phyloP scores from a whole-genome alignment of 1,284 basidiomycete species.

The Testicularia cyperi region DNA sequence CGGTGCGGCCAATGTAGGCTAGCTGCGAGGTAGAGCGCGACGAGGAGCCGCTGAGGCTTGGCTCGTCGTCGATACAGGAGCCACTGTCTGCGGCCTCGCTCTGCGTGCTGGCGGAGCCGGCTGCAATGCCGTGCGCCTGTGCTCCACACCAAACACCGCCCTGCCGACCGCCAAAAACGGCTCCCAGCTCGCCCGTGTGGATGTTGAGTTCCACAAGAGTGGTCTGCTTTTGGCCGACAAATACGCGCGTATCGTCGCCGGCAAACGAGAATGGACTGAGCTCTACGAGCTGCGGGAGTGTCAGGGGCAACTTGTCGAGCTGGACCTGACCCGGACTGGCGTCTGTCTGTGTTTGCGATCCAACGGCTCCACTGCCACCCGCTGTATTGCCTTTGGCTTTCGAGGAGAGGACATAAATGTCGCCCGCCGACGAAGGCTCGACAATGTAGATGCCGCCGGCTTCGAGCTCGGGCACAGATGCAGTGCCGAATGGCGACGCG shows the following conservation, averaged over 20 bases:
- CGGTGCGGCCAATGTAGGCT: constrained; percentile 51
- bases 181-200: constrained; percentile 77
- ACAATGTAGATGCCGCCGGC: constrained; percentile 80
- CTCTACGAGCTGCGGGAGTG: constrained; percentile 82
- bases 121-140: constrained; percentile 18
- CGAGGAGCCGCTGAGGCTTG: constrained; percentile 22
- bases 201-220: constrained; percentile 77
- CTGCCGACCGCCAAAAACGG: constrained; percentile 66
- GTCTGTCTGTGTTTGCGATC: constrained; percentile 8
- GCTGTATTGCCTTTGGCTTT: background rate
- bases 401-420: constrained; percentile 77
- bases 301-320: constrained; percentile 75
- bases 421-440: constrained; percentile 78
- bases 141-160: constrained; percentile 33
- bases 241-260: constrained; percentile 72
- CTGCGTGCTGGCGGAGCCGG: background rate
- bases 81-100: constrained; percentile 4
- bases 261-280: constrained; percentile 79
- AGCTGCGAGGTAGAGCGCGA: constrained; percentile 27
- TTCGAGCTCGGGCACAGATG: constrained; percentile 62
- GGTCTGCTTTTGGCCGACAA: constrained; percentile 82
- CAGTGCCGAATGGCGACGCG: constrained; percentile 13
- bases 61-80: constrained; percentile 37
- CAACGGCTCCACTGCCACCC: background rate
- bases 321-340: constrained; percentile 36